These are phyloP conservation scores for Limonium bicolor DNA, from an alignment of 148 eudicot genomes.

Conservation along the genomic window DNA sequence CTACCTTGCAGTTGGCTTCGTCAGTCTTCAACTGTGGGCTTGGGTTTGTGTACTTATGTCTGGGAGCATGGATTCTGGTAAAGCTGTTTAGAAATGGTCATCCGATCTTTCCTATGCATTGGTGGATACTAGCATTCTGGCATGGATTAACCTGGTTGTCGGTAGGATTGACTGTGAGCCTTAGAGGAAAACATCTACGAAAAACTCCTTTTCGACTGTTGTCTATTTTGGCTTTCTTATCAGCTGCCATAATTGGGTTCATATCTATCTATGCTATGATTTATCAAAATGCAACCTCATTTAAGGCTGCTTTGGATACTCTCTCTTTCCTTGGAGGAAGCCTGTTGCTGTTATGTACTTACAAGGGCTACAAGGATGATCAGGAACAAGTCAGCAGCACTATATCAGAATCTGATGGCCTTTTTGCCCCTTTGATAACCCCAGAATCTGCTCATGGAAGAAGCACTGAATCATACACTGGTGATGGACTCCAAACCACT, in stretches of 20 bases:
- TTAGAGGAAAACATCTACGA: constrained; percentile 17
- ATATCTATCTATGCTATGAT: constrained; percentile 24
- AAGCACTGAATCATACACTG: too few species aligned
- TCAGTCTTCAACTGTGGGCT: constrained; percentile 22
- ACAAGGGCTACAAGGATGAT: constrained; percentile 32
- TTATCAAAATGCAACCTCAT: constrained; percentile 16
- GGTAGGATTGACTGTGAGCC: constrained; percentile 29
- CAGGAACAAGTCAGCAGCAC: too few species aligned
- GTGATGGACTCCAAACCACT: too few species aligned
- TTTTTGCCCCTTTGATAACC: constrained; percentile 5
- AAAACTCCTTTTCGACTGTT: constrained; percentile 21
- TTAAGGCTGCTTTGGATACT: constrained; percentile 38
- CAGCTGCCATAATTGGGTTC: constrained; percentile 20
- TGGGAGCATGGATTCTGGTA: constrained; percentile 24
- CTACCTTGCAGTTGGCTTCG: constrained; percentile 11
- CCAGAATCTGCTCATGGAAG: constrained; percentile 13
- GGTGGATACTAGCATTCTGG: constrained; percentile 31
- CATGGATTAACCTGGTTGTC: constrained; percentile 59
- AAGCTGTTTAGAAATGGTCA: constrained; percentile 17
- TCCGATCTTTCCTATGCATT: constrained; percentile 32
- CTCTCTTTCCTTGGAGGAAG: constrained; percentile 48
- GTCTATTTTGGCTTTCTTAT: constrained; percentile 28
- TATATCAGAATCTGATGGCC: constrained; percentile 16
- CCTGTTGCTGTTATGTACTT: constrained; percentile 49
- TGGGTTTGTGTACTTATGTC: constrained; percentile 31